A percentile compares a stretch with the other conserved stretches of the same genome.
These are phyloP conservation scores for Rhynchospora pubera DNA, from an alignment of 176 grass and related monocot species.

Conservation along the genomic window DNA sequence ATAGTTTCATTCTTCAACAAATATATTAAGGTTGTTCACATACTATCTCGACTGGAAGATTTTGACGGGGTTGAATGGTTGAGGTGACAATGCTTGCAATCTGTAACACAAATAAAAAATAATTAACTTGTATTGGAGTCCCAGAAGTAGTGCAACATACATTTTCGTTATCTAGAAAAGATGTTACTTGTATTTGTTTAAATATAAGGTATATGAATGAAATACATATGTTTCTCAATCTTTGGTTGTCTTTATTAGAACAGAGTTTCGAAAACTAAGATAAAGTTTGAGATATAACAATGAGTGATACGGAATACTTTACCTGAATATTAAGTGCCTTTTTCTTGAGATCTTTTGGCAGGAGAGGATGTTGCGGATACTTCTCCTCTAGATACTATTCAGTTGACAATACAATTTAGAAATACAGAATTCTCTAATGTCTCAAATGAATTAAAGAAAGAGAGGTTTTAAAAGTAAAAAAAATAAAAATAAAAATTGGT, in stretches of 20 bases:
- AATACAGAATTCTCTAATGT: not conserved
- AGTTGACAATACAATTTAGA: slow-evolving; percentile 8
- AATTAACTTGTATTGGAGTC: not conserved
- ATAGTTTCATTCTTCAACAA: not conserved
- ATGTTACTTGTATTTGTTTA: not conserved
- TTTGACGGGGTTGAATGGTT: slow-evolving; percentile 82
- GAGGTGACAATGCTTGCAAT: slow-evolving; percentile 78
- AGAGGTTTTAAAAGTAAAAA: not conserved
- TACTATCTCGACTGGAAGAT: slow-evolving; percentile 38
- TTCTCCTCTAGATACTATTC: slow-evolving; percentile 87
- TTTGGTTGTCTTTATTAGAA: not conserved
- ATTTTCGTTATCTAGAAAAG: not conserved
- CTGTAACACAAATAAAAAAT: slow-evolving; percentile 34
- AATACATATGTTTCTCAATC: not conserved
- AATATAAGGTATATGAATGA: not conserved
- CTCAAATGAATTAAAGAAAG: not conserved
- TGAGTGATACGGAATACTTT: not conserved
- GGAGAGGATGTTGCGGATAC: slow-evolving; percentile 60
- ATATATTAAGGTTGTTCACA: slow-evolving; percentile 13
- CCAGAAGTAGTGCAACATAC: not conserved
- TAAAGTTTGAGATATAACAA: too few relatives aligned
- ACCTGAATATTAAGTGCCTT: slow-evolving; percentile 94
- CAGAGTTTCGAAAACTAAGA: not conserved
- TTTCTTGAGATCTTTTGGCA: slow-evolving; percentile 54
- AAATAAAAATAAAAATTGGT: not conserved